Base-by-base conservation (phyloP, 176 grass and related monocot species). In the Rhynchospora pubera region DNA sequence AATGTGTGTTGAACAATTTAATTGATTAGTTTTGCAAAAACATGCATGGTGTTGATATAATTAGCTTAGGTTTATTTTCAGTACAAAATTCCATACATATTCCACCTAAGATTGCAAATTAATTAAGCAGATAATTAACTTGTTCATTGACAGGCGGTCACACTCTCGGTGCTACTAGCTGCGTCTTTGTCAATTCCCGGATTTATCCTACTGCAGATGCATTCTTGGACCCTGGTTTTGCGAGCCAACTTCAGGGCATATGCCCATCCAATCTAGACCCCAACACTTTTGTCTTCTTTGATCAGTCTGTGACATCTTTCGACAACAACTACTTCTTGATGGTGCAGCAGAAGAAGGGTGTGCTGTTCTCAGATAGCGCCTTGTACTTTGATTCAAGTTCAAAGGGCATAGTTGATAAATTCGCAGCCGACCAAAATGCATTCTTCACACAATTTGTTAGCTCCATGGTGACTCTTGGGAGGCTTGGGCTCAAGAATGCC, bases 301-400 rank as follows among this genome's bases (percentile, higher is more conserved):
- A 97, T 67, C 89, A 91, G 11, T 87, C 86, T 0, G 86, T 89
- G 59, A 44, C 26, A n/a, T 73, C 82, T 47, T 93, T 97, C 82
- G 94, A 97, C 69, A 88, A 89, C 66, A 26, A 79, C 14, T 97
- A 97, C 86, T 97, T 87, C 86, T 14, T 65, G 77, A 97, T 91
- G 81, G 78, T 97, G 2, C 81, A 87, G 57, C 47, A 79, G 5
- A 83, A 88, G 15, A 67, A 83, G 55, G 91, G 91, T 10, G 78
- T 93, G 14, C 89, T 97, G 68, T 65, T 64, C 26, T 93, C 93
- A 18, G 91, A 97, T 78, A 78, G 89, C 55, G 84, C 53, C 10
- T 83, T 97, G 28, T 85, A 88, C 85, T 32, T 57, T 21, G 77
- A 91, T 58, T 53, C n/a, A 5, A 52, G 74, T 18, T 83, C 89